phyloP scores from a whole-genome alignment of 108 stramenopile genomes.

The Cyclotella sp. region DNA sequence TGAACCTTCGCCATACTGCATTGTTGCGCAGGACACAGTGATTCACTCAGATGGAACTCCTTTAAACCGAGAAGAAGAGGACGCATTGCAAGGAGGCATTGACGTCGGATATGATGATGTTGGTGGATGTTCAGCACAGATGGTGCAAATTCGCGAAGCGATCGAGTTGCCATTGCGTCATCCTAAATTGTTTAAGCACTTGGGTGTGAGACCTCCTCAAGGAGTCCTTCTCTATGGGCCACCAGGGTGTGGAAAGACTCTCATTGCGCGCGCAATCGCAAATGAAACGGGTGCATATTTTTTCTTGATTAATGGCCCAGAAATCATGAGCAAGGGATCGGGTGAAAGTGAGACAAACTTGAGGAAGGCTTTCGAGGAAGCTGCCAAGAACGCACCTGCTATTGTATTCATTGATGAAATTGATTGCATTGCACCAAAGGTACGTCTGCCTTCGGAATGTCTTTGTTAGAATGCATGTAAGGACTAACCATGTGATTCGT shows the following conservation, averaged over 20 bases:
- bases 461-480: background rate
- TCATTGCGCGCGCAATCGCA: slow-evolving; percentile 92
- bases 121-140: slow-evolving; percentile 72
- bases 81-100: slow-evolving; percentile 25
- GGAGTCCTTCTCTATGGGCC: slow-evolving; percentile 81
- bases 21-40: slow-evolving; percentile 87
- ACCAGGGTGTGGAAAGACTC: slow-evolving; percentile 86
- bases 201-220: slow-evolving; percentile 70
- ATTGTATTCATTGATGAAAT: slow-evolving; percentile 98
- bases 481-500: background rate
- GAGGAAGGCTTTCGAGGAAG: slow-evolving; percentile 85
- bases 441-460: slow-evolving; percentile 11
- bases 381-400: slow-evolving; percentile 90
- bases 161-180: slow-evolving; percentile 85
- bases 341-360: slow-evolving; percentile 92
- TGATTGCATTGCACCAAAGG: slow-evolving; percentile 95
- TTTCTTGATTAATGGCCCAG: slow-evolving; percentile 96
- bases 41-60: slow-evolving; percentile 86
- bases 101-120: slow-evolving; percentile 82
- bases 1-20: slow-evolving; percentile 75
- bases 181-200: slow-evolving; percentile 75
- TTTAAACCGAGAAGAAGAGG: slow-evolving; percentile 78
- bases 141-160: slow-evolving; percentile 82
- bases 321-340: slow-evolving; percentile 92
- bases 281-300: slow-evolving; percentile 94